These are phyloP conservation scores for Helenozyma rhizophorensis DNA, from an alignment of 805 yeast genomes.

Conservation along the genomic window DNA sequence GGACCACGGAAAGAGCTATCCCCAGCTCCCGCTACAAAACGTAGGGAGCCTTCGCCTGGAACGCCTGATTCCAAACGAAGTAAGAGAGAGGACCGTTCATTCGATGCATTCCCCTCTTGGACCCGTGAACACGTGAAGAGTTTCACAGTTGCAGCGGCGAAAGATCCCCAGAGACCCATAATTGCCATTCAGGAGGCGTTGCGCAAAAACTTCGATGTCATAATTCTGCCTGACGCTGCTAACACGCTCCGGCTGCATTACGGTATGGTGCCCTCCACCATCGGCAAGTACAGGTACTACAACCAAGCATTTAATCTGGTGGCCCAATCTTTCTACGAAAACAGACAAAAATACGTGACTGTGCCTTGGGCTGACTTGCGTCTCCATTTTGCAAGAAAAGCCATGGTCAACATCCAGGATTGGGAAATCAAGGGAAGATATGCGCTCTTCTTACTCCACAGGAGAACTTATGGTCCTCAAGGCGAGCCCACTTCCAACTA, in stretches of 20 bases:
- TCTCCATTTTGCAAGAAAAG: constrained; percentile 6
- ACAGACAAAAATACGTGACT: constrained; percentile 7
- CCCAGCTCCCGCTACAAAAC: too few relatives aligned
- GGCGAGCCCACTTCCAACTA: constrained; percentile 15
- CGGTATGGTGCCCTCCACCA: constrained; percentile 7
- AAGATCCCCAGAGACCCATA: constrained; percentile 1
- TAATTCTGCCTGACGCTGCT: constrained; percentile 10
- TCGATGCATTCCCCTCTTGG: constrained; percentile 8
- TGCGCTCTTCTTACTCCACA: constrained; percentile 11
- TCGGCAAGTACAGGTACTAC: constrained; percentile 8
- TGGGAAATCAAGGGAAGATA: constrained; percentile 16
- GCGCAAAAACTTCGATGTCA: constrained; percentile 3
- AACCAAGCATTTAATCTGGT: constrained; percentile 12
- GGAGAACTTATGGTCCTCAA: constrained; percentile 9
- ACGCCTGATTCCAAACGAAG: background rate
- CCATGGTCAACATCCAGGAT: constrained; percentile 7
- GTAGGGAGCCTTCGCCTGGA: too few relatives aligned
- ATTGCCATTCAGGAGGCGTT: constrained; percentile 8
- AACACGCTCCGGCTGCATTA: constrained; percentile 14
- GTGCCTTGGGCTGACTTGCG: constrained; percentile 15
- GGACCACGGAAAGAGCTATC: too few relatives aligned
- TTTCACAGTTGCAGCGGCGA: constrained; percentile 8
- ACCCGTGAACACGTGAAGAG: constrained; percentile 11
- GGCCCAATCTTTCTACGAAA: constrained; percentile 6
- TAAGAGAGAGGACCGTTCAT: background rate